Base-by-base conservation (phyloP, 148 eudicot genomes). In the Cornus florida region DNA sequence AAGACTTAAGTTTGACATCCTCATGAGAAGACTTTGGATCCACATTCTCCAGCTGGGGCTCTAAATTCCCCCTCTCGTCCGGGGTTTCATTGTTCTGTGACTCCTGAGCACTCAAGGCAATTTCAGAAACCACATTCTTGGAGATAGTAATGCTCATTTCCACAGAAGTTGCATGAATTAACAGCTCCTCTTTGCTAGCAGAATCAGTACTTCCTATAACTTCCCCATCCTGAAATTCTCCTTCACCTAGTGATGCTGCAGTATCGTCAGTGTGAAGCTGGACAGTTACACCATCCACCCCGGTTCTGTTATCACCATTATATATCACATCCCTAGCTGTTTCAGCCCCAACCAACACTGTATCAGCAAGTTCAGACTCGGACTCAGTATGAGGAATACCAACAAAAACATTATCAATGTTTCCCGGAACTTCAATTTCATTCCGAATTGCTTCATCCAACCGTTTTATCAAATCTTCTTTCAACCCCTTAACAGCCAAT, bases 401-500 rank as follows among this genome's bases (percentile, higher is more conserved):
- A 66, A 70, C 77, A 17, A n/a, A 50, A 74, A 74, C 91, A 81
- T 80, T 75, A 71, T 80, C 86, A 56, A 13, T 77, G 46, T 53
- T 53, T 53, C 3, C 59, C 46, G 75, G 68, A 22, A 70, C 82
- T 66, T 86, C 94, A 82, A 35, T 77, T 80, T 93, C 98, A 82
- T 14, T 50, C 50, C 89, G 90, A 71, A 96, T 77, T 6, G 95
- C 89, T 81, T 90, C 95, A 86, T 88, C 89, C 77, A 96, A 82
- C 60, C 97, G 86, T 80, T 79, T 87, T 38, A 96, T 76, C 32
- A 96, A 83, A 50, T 96, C 98, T 57, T 91, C 95, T 78, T 96
- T 96, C 91, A 93, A 86, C 69, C 99, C 99, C 81, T 75, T 90
- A 7, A 86, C 87, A 0, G 78, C 77, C 90, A 96, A 82, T 85